Evolutionary conservation across 257 asterid genomes (phyloP), one percentile per base, ranked within the genome.

Genomic region (Marsdenia floribunda): DNA sequence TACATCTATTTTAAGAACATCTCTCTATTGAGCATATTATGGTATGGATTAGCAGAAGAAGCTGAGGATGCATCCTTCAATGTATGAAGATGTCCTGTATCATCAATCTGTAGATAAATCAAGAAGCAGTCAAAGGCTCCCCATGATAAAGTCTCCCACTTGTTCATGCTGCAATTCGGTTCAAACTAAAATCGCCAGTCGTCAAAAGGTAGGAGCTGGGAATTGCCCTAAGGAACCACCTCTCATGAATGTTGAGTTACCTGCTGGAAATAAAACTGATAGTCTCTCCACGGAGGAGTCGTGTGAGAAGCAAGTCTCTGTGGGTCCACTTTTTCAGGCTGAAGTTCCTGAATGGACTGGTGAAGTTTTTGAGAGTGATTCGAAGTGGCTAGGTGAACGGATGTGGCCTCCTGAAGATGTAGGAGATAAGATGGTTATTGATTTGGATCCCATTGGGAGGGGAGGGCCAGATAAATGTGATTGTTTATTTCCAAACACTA

Each of bases 341-440:
- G 80, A 81, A 73, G 86, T 93, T 70, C 96, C 96, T 1, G 81
- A 82, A 70, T 91, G 96, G 96, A 86, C 89, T 0, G 93, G 91
- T 8, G 68, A 65, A 47, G 22, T 70, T 71, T 59, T 75, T 0
- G 83, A 76, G 70, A 90, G 96, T 52, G 93, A 92, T 75, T 19
- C 96, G 64, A 92, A 92, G 83, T 92, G 98, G 98, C 84, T 89
- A 12, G 97, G 97, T 76, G 76, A 82, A 66, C 85, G 71, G 69
- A 73, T 85, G 82, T 87, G 96, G 97, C 77, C 86, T 58, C 88
- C 82, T 24, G 82, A 87, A 81, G 81, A 75, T 65, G 76, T 49
- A 69, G 76, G 68, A 44, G 40, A 42, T 21, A 80, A 75, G 53
- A 44, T 81, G 26, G 35, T 18, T 7, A 44, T 33, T 59, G 50